Base-by-base conservation (phyloP, 1,139 yeast genomes). In the Suhomyces atakaporum region DNA sequence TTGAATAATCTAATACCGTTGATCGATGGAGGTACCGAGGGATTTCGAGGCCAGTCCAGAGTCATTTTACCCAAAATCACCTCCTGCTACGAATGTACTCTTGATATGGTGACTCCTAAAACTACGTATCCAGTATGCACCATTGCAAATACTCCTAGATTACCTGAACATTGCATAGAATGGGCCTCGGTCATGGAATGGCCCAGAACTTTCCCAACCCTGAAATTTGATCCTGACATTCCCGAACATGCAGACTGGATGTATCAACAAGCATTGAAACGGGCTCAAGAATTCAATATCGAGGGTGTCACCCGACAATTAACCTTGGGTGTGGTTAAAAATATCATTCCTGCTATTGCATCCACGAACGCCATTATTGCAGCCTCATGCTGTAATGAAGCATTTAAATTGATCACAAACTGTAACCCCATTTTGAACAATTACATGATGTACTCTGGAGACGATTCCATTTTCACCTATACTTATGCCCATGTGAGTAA, bases 21-120 rank as follows among this genome's bases (percentile, higher is more conserved):
- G 55, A 79, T 92, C 21, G 98, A 92, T 55, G 97, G 97, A 2
- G 98, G 97, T 3, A 85, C 96, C 0, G 97, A 92, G 54, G 97
- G 97, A 0, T 84, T 92, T 53, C 75, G 87, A 46, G 98, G 98
- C 4, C 97, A 92, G 54, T 79, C 90, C 11, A 81, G 96, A 51
- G 86, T 89, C 8, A 88, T 90, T 27, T 62, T 89, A 12, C 97
- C 98, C 0, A 79, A 90, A 0, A 60, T 88, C 21, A 79, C 92
- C 0, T 84, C 96, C 1, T 92, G 98, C 62, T 90, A 88, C 64
- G 97, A 92, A 58, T 92, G 98, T 54, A 85, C 96, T 2, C 67
- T 87, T 31, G 89, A 84, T 43, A 75, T 90, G 62, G 68, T 87
- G 22, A 79, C 87, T 6, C 79, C 81, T 2, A 81, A 79, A 47